Percentiles rank a stretch among this genome's conserved stretches.
Evolutionary conservation across 352 stramenopile species (phyloP).

Genomic region (Pythium phragmiticola): DNA sequence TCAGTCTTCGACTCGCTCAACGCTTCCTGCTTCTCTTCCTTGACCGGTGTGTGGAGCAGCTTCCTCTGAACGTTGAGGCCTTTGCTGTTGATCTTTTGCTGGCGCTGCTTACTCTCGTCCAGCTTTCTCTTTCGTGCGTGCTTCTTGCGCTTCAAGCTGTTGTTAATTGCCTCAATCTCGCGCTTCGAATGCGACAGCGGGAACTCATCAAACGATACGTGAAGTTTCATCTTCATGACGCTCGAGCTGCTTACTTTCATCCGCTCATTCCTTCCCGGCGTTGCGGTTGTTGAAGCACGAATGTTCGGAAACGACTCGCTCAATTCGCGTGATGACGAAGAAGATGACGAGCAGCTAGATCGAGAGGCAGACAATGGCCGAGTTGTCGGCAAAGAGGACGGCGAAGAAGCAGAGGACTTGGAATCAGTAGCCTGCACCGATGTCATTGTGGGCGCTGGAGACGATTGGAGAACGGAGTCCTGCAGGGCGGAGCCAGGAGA

Average conservation of each 20-base stretch:
- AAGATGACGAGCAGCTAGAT: not conserved
- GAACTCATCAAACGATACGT: constrained; percentile 49
- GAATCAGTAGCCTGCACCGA: constrained; percentile 4
- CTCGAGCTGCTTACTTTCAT: constrained; percentile 56
- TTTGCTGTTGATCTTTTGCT: constrained; percentile 24
- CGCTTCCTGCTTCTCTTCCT: constrained; percentile 20
- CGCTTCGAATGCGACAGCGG: constrained; percentile 50
- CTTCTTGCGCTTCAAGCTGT: constrained; percentile 70
- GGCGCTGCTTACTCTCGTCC: constrained; percentile 34
- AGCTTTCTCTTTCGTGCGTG: constrained; percentile 56
- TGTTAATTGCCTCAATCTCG: constrained; percentile 82
- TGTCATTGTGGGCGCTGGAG: constrained; percentile 15
- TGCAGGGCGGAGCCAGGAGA: constrained; percentile 25
- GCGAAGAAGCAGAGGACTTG: constrained; percentile 27
- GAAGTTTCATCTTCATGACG: constrained; percentile 81
- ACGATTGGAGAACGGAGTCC: not conserved
- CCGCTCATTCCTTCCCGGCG: constrained; percentile 62
- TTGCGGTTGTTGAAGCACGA: constrained; percentile 69
- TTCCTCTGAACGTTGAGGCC: constrained; percentile 58
- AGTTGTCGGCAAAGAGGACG: constrained; percentile 22
- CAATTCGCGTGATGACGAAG: constrained; percentile 24
- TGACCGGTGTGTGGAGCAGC: constrained; percentile 71
- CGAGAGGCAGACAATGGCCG: constrained; percentile 10
- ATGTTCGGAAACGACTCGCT: constrained; percentile 78
- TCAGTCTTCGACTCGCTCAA: not conserved